These are phyloP conservation scores for Debaryomycetaceae sp. DNA, from an alignment of 1,139 yeast species.

Conservation along the genomic window DNA sequence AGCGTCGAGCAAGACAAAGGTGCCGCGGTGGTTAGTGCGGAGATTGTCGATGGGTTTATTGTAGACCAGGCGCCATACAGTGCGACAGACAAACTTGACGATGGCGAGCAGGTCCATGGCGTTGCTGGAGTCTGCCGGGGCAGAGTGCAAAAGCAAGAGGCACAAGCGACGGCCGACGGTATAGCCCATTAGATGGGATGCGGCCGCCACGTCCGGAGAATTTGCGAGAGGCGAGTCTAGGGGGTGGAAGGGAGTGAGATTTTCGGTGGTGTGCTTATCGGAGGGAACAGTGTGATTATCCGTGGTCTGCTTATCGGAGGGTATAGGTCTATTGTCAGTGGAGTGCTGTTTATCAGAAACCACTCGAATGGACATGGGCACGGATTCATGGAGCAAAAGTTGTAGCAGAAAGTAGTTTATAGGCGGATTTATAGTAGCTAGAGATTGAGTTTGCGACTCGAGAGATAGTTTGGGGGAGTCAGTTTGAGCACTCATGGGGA, in stretches of 20 bases:
- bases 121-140: constrained; percentile 35
- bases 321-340: too few species aligned
- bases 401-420: constrained; percentile 45
- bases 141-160: constrained; percentile 28
- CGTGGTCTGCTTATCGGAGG: too few species aligned
- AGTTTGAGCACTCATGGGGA: not conserved
- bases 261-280: too few species aligned
- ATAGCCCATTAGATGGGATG: constrained; percentile 64
- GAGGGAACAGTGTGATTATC: too few species aligned
- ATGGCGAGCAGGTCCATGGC: constrained; percentile 41
- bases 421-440: too few species aligned
- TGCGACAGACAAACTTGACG: constrained; percentile 87
- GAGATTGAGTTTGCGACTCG: too few species aligned
- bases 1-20: constrained; percentile 69
- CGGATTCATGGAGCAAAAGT: constrained; percentile 60
- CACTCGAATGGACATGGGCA: constrained; percentile 52
- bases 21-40: constrained; percentile 84
- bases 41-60: constrained; percentile 86
- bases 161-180: constrained; percentile 65
- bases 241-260: too few species aligned
- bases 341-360: constrained; percentile 35
- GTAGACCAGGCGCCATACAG: constrained; percentile 74
- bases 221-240: constrained; percentile 23
- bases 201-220: constrained; percentile 44
- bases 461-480: not conserved